Evolutionary conservation across 352 stramenopile species (phyloP).

Genomic region (Pythium biforme): DNA sequence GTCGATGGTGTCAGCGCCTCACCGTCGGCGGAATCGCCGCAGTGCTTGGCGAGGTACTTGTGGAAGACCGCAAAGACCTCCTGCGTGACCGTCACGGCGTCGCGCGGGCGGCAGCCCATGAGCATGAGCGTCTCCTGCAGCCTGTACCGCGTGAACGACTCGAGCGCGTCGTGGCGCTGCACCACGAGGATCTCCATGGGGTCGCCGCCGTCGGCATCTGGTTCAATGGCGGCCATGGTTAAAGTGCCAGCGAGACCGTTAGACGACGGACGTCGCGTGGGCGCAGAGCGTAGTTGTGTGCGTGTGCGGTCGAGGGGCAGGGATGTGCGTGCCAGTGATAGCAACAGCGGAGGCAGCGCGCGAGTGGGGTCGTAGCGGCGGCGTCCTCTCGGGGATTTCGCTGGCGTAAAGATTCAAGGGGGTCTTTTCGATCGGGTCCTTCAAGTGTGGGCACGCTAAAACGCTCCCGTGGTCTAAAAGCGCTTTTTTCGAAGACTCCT

Average conservation of each 20-base stretch:
- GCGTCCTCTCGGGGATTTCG: not conserved
- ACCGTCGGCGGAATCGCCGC: not conserved
- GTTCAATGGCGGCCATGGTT: slow-evolving; percentile 49
- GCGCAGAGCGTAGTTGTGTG: not conserved
- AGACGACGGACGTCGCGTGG: not conserved
- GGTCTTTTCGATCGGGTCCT: not conserved
- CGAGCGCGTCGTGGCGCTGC: slow-evolving; percentile 40
- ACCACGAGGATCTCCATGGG: slow-evolving; percentile 82
- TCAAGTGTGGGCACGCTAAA: no score
- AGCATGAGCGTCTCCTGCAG: slow-evolving; percentile 88
- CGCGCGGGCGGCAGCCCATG: slow-evolving; percentile 80
- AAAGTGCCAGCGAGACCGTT: not conserved
- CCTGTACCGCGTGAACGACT: slow-evolving; percentile 80
- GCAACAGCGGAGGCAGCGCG: not conserved
- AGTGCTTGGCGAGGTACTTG: slow-evolving; percentile 43
- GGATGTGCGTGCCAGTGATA: no score
- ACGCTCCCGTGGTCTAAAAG: no score
- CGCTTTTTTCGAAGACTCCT: not conserved
- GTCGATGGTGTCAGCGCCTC: not conserved
- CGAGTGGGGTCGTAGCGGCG: not conserved
- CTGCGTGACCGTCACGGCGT: slow-evolving; percentile 67
- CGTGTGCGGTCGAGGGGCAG: not conserved
- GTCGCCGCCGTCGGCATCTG: slow-evolving; percentile 55
- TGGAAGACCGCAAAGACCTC: slow-evolving; percentile 65
- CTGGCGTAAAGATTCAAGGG: not conserved